Percentiles rank a stretch among this genome's conserved stretches.
These are phyloP conservation scores for Oryza meridionalis DNA, from an alignment of 176 grass and related monocot species.

Conservation along the genomic window DNA sequence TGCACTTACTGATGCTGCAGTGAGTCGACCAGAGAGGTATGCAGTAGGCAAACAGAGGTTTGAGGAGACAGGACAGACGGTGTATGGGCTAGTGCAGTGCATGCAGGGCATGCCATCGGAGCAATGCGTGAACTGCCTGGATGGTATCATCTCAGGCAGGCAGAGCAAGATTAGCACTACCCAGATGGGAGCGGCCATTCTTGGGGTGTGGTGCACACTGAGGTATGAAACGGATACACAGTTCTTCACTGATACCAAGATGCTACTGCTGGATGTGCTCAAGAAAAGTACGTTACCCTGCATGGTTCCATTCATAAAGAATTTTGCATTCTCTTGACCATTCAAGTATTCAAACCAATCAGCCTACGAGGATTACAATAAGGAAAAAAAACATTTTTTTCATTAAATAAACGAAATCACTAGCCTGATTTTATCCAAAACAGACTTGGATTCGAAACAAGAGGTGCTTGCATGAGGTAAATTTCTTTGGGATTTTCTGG, in stretches of 20 bases:
- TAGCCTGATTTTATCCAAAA: not conserved
- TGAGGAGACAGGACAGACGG: slow-evolving; percentile 24
- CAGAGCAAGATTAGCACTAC: not conserved
- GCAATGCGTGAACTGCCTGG: slow-evolving; percentile 22
- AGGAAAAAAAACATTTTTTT: not conserved
- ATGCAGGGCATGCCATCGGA: slow-evolving; percentile 32
- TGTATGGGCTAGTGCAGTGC: slow-evolving; percentile 53
- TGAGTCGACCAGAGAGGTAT: slow-evolving; percentile 35
- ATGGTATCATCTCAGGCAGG: not conserved
- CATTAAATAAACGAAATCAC: not conserved
- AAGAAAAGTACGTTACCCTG: slow-evolving; percentile 26
- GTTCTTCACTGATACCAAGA: slow-evolving; percentile 20
- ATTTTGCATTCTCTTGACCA: not conserved
- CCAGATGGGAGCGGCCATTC: slow-evolving; percentile 26
- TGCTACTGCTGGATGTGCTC: slow-evolving; percentile 1
- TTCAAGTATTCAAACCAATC: not conserved
- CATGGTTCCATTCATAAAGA: not conserved
- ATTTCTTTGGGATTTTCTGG: not conserved
- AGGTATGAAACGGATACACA: slow-evolving; percentile 41
- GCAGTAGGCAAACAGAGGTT: slow-evolving; percentile 31
- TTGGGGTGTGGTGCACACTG: slow-evolving; percentile 33
- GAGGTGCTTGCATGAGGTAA: not conserved
- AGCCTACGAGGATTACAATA: not conserved
- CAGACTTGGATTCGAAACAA: slow-evolving; percentile 6
- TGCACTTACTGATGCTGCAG: slow-evolving; percentile 18